Evolutionary conservation across 805 yeast species (phyloP).

Genomic region (Metschnikowia kunwiensis): DNA sequence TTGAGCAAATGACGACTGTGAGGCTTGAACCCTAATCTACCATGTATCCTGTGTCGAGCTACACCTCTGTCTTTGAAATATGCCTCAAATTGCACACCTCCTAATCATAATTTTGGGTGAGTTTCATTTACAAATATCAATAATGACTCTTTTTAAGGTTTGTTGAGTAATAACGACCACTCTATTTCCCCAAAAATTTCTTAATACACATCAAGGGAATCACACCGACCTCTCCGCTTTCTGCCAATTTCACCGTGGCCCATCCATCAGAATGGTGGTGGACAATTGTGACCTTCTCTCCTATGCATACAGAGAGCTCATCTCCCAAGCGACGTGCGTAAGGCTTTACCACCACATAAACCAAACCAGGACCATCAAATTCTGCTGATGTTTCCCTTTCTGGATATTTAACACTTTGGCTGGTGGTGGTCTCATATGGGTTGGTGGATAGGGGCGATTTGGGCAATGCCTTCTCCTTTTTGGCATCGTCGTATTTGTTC

Average conservation of each 20-base stretch:
- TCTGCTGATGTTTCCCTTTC: neutral
- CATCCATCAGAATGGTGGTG: constrained; percentile 36
- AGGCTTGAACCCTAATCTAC: too few species aligned
- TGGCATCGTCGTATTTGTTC: constrained; percentile 14
- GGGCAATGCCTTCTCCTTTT: constrained; percentile 17
- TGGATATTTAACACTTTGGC: neutral
- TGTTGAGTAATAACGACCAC: too few species aligned
- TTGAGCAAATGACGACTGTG: too few species aligned
- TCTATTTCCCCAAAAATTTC: constrained; percentile 7
- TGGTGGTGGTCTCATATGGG: constrained; percentile 1
- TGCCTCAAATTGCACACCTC: too few species aligned
- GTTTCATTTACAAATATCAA: too few species aligned
- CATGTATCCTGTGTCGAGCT: too few species aligned
- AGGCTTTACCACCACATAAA: constrained; percentile 24
- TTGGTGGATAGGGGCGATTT: constrained; percentile 17
- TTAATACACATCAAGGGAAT: constrained; percentile 26
- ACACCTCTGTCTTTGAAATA: too few species aligned
- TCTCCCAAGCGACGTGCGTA: constrained; percentile 32
- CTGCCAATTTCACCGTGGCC: constrained; percentile 29
- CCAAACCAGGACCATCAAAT: constrained; percentile 1
- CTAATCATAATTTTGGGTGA: too few species aligned
- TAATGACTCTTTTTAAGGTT: too few species aligned
- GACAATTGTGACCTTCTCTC: constrained; percentile 28
- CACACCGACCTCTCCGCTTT: constrained; percentile 26
- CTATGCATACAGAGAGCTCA: constrained; percentile 31